Conservation (phyloP, 805 yeast genomes). For the Cyberlindnera amylophila region DNA sequence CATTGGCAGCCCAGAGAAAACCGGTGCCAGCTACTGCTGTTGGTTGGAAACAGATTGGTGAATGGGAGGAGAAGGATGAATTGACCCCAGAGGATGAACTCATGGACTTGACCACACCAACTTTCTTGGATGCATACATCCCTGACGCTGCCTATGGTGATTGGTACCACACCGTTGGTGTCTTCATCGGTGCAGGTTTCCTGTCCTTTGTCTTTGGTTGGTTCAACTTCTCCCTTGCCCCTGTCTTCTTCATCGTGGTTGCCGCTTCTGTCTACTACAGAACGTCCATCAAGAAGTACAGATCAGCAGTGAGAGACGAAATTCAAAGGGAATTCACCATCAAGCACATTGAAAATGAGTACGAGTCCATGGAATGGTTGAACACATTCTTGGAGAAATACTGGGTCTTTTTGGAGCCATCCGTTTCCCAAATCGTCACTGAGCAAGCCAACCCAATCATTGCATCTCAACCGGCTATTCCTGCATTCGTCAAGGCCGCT, state of each 20-base stretch:
- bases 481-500: slow-evolving; percentile 76
- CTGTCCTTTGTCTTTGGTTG: slow-evolving; percentile 79
- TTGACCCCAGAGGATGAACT: slow-evolving; percentile 66
- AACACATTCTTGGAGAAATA: slow-evolving; percentile 85
- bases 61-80: slow-evolving; percentile 70
- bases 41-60: slow-evolving; percentile 95
- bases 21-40: slow-evolving; percentile 65
- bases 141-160: slow-evolving; percentile 84
- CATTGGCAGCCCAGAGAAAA: slow-evolving; percentile 33
- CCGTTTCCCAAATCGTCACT: slow-evolving; percentile 78
- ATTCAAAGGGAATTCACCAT: slow-evolving; percentile 85
- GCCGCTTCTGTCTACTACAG: slow-evolving; percentile 71
- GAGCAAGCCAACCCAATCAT: slow-evolving; percentile 81
- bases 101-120: slow-evolving; percentile 67
- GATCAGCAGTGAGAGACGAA: slow-evolving; percentile 68
- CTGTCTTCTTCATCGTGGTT: slow-evolving; percentile 69
- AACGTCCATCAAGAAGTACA: slow-evolving; percentile 75
- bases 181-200: slow-evolving; percentile 61
- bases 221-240: slow-evolving; percentile 71
- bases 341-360: slow-evolving; percentile 77
- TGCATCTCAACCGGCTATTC: slow-evolving; percentile 70
- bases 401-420: slow-evolving; percentile 91
- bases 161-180: slow-evolving; percentile 91
- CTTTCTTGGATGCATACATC: slow-evolving; percentile 69
- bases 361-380: slow-evolving; percentile 94